Percentiles rank a stretch among this genome's conserved stretches.
Evolutionary conservation across 2,329 filamentous ascomycete genomes (phyloP).

Genomic region (Arthrinium phaeospermum): DNA sequence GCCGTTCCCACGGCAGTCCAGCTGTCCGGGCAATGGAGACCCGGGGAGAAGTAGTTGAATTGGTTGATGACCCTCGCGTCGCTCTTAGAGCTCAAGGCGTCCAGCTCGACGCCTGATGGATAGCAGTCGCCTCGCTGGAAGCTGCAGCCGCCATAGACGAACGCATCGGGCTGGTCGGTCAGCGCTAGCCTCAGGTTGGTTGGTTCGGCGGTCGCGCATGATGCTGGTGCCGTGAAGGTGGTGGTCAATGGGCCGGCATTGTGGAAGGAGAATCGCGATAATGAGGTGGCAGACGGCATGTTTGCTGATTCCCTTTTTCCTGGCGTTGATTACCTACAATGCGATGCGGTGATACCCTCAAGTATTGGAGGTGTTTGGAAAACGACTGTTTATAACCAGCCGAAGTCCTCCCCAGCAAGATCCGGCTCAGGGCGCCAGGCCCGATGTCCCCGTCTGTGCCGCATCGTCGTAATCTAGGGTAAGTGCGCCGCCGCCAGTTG

Average conservation of each 20-base stretch:
- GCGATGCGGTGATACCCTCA: too few species aligned
- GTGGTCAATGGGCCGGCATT: neutral
- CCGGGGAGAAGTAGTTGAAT: neutral
- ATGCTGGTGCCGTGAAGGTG: neutral
- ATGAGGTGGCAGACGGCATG: neutral
- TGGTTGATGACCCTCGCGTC: neutral
- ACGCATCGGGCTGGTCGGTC: neutral
- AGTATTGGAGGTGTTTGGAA: too few species aligned
- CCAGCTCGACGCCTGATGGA: neutral
- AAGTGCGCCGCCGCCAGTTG: neutral
- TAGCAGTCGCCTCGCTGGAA: neutral
- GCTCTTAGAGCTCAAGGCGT: neutral
- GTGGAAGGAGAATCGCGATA: neutral
- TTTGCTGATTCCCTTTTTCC: neutral
- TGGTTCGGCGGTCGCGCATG: neutral
- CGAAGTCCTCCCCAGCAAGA: neutral
- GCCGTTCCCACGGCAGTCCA: neutral
- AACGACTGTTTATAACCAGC: neutral
- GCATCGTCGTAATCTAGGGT: neutral
- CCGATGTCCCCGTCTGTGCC: neutral
- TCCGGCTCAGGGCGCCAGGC: neutral
- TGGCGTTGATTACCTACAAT: too few species aligned
- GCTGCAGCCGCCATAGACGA: neutral
- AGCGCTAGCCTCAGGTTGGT: neutral
- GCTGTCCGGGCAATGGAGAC: neutral